Percentiles rank a stretch among this genome's conserved stretches.
These are phyloP conservation scores for Atkinsonella texensis DNA, from an alignment of 2,329 filamentous ascomycete genomes.

Conservation along the genomic window DNA sequence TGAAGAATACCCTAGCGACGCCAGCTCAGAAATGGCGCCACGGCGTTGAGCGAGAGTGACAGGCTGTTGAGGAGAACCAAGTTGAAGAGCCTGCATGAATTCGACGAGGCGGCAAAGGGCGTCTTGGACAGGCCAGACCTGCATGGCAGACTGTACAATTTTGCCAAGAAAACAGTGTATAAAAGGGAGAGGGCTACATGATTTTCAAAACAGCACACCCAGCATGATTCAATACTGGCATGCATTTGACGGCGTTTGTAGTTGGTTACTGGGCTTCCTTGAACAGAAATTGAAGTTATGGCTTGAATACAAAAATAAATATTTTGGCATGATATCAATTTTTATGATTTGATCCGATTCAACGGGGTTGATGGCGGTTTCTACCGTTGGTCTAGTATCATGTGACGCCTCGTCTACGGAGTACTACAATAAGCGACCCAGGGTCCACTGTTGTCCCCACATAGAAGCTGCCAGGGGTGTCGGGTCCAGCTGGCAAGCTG, in stretches of 20 bases:
- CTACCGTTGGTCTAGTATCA: background rate
- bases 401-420: background rate
- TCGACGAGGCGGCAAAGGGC: too few relatives aligned
- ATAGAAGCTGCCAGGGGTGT: too few relatives aligned
- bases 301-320: background rate
- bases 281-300: background rate
- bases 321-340: background rate
- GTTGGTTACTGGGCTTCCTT: background rate
- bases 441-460: too few relatives aligned
- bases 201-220: background rate
- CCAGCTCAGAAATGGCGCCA: constrained; percentile 6
- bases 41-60: background rate
- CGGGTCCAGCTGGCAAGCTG: too few relatives aligned
- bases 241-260: constrained; percentile 1
- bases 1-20: constrained; percentile 8
- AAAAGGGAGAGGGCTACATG: background rate
- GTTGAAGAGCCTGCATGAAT: too few relatives aligned
- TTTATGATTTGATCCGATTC: background rate
- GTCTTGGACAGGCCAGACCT: too few relatives aligned
- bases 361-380: background rate
- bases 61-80: background rate
- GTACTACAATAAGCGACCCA: background rate
- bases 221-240: background rate
- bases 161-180: background rate
- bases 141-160: background rate